A percentile compares a stretch with the other conserved stretches of the same genome.
These are phyloP conservation scores for Termitomyces sp. DNA, from an alignment of 768 basidiomycete genomes.

Conservation along the genomic window DNA sequence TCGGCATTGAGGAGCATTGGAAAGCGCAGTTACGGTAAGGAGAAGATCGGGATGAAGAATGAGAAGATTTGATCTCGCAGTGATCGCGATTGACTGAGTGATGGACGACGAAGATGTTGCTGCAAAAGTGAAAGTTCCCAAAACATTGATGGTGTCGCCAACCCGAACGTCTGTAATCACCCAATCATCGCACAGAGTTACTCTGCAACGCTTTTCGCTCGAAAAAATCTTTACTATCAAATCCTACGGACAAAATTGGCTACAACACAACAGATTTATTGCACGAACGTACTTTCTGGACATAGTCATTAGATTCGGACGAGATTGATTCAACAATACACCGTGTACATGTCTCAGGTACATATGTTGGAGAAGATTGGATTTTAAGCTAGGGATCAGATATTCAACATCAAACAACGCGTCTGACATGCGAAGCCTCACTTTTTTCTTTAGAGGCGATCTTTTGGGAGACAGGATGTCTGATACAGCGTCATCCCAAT, in stretches of 20 bases:
- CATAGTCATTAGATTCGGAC: constrained; percentile 19
- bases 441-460: constrained; percentile 22
- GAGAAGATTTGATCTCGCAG: constrained; percentile 59
- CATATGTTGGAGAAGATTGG: constrained; percentile 17
- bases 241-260: constrained; percentile 26
- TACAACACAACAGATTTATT: background rate
- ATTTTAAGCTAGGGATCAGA: background rate
- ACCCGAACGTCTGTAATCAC: constrained; percentile 49
- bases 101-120: constrained; percentile 27
- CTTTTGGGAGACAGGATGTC: constrained; percentile 50
- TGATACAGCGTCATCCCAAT: constrained; percentile 53
- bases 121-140: constrained; percentile 39
- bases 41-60: constrained; percentile 92
- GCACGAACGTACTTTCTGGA: constrained; percentile 35
- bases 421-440: constrained; percentile 5
- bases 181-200: constrained; percentile 80
- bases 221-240: constrained; percentile 43
- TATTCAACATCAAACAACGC: background rate
- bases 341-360: constrained; percentile 40
- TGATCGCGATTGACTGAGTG: constrained; percentile 49
- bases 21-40: constrained; percentile 84
- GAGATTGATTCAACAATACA: constrained; percentile 48
- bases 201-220: constrained; percentile 31
- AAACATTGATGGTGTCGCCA: constrained; percentile 76
- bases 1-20: constrained; percentile 75